A percentile compares a stretch with the other conserved stretches of the same genome.
These are phyloP conservation scores for Cantharellus anzutake DNA, from an alignment of 768 basidiomycete species.

Conservation along the genomic window DNA sequence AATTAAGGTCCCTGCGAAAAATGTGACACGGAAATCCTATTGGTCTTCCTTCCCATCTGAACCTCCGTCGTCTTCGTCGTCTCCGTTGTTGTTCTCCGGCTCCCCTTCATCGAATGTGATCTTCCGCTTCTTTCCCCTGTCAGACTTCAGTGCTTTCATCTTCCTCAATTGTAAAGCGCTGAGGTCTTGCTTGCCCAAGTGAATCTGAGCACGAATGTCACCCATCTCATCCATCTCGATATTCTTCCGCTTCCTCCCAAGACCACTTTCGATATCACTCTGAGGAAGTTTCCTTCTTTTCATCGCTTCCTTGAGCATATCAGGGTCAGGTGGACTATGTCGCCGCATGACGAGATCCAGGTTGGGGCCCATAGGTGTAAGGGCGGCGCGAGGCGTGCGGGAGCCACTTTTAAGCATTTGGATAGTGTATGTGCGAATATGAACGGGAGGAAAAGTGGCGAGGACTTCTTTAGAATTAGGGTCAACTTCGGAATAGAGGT, in stretches of 20 bases:
- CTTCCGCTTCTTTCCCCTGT: constrained; percentile 4
- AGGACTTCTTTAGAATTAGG: constrained; percentile 20
- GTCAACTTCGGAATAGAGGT: constrained; percentile 9
- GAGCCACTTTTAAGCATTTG: constrained; percentile 57
- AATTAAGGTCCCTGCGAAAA: no score
- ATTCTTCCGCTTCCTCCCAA: constrained; percentile 91
- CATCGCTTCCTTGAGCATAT: constrained; percentile 64
- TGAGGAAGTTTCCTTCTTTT: constrained; percentile 77
- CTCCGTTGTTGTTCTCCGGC: constrained; percentile 9
- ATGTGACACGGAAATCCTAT: no score
- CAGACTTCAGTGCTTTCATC: constrained; percentile 78
- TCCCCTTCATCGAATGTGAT: background rate
- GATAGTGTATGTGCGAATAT: constrained; percentile 73
- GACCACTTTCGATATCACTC: constrained; percentile 62
- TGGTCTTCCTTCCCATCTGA: no score
- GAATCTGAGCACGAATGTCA: constrained; percentile 76
- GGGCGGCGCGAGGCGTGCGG: constrained; percentile 60
- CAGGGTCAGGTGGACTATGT: constrained; percentile 53
- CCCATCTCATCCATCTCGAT: constrained; percentile 97
- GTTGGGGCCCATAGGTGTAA: constrained; percentile 80
- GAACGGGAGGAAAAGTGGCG: constrained; percentile 52
- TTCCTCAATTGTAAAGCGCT: constrained; percentile 73
- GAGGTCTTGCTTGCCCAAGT: constrained; percentile 80
- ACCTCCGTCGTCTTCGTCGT: background rate
- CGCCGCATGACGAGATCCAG: constrained; percentile 70